Evolutionary conservation across 345 rosid species (phyloP).

Genomic region (Cardamine resedifolia): DNA sequence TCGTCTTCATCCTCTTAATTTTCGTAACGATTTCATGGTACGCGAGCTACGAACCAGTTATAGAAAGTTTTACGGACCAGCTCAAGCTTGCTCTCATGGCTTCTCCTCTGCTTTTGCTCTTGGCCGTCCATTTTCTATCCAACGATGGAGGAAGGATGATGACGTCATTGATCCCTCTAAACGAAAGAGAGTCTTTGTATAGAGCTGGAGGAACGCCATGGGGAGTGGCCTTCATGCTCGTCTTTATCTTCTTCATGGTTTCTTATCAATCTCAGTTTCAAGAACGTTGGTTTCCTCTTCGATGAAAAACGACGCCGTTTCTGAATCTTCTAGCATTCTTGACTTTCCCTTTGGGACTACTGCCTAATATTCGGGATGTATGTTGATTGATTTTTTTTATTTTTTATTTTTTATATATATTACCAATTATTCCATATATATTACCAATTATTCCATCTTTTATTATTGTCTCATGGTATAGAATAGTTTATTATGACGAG

Average conservation of each 20-base stretch:
- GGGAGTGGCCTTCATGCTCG: constrained; percentile 55
- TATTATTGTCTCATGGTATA: neutral
- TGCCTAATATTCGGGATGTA: neutral
- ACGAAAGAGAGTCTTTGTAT: constrained; percentile 49
- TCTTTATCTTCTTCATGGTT: constrained; percentile 53
- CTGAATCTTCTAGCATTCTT: neutral
- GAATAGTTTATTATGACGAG: neutral
- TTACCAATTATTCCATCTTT: neutral
- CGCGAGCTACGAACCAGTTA: constrained; percentile 49
- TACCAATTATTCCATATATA: neutral
- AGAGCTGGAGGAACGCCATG: constrained; percentile 59
- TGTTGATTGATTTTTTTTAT: neutral
- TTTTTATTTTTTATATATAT: too few species aligned
- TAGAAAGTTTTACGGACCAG: constrained; percentile 50
- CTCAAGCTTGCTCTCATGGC: constrained; percentile 47
- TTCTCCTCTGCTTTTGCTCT: constrained; percentile 48
- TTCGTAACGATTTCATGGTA: constrained; percentile 53
- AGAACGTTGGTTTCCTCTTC: constrained; percentile 60
- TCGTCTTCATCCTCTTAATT: constrained; percentile 44
- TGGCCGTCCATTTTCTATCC: constrained; percentile 51
- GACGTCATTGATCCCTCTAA: constrained; percentile 33
- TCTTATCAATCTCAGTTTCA: constrained; percentile 58
- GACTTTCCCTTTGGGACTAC: constrained; percentile 10
- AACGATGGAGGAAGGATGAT: constrained; percentile 36
- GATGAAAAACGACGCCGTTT: constrained; percentile 16